Base-by-base conservation (phyloP, 495 filamentous ascomycete genomes). In the Neurospora sp. region DNA sequence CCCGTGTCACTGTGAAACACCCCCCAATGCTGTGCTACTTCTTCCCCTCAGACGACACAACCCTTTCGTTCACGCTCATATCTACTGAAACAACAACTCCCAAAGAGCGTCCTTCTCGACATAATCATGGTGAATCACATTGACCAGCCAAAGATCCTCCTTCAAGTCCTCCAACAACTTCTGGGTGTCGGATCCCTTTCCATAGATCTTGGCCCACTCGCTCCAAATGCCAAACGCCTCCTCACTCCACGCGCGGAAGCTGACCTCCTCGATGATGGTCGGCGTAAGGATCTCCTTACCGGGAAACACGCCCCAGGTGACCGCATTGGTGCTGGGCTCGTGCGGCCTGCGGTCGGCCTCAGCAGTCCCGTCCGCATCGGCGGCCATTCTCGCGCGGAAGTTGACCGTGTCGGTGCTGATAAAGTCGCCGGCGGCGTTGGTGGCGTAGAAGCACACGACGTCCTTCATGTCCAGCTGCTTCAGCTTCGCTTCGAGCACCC, bases 221-320 rank as follows among this genome's bases (percentile, higher is more conserved):
- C 86, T 86, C 92, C 95, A 99, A 77, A 98, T 97, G 18, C 89
- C 90, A 85, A 94, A 99, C 3, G 96, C 96, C 85, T 99, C 96
- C 77, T 98, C 96, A 72, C 89, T 88, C 96, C 96, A 99, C 37
- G 94, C 93, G 65, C 90, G 86, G 87, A 99, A 99, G 78, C 92
- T 95, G 71, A 97, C 93, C 74, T 96, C 91, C 80, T 99, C 96
- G 74, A 99, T 97, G 79, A 99, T 99, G 22, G 96, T 98, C 27
- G 96, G 96, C 18, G 96, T 97, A 76, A 96, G 88, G 75, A 99
- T 99, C 84, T 99, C 96, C 82, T 98, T 98, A 22, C 94, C 94
- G 2, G 92, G 91, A 81, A 99, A 99, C 14, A 92, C 91, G 41
- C 96, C 96, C 96, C 96, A 99, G 3, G 96, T 99, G 3, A 99